Percentiles rank a stretch among this genome's conserved stretches.
Evolutionary conservation across 768 basidiomycete genomes (phyloP).

Genomic region (Rossbeevera mucosa): DNA sequence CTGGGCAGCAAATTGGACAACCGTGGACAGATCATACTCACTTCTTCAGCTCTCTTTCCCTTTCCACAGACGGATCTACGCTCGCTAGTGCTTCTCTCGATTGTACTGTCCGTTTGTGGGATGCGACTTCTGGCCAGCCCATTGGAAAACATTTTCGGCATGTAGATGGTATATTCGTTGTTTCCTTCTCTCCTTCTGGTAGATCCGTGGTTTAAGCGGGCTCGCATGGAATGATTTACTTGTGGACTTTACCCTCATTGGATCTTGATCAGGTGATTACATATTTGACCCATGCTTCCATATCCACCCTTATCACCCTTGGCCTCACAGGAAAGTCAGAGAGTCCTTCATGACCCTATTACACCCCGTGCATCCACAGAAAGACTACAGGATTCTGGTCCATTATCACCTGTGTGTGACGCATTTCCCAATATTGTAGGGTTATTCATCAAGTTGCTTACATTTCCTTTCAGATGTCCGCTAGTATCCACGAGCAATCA

Average conservation of each 20-base stretch:
- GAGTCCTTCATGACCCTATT: background rate
- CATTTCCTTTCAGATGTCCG: too few species aligned
- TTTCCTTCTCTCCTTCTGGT: background rate
- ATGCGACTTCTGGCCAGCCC: background rate
- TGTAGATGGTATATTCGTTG: too few species aligned
- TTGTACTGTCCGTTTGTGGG: slow-evolving; percentile 10
- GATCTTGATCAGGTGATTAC: background rate
- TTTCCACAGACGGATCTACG: slow-evolving; percentile 3
- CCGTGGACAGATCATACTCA: slow-evolving; percentile 16
- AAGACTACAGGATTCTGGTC: too few species aligned
- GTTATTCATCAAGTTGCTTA: too few species aligned
- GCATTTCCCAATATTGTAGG: too few species aligned
- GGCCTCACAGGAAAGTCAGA: background rate
- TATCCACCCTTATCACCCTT: background rate
- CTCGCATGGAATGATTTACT: background rate
- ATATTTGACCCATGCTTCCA: background rate
- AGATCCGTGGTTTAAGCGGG: background rate
- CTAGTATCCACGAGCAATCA: background rate
- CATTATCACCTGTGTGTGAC: too few species aligned
- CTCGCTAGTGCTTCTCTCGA: slow-evolving; percentile 8
- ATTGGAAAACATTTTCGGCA: slow-evolving; percentile 3
- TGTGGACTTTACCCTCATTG: background rate
- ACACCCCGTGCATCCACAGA: too few species aligned
- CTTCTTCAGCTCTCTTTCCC: background rate
- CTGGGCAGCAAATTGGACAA: slow-evolving; percentile 1